Conservation (phyloP, 169 alveolate genomes). For the Plasmodium relictum region DNA sequence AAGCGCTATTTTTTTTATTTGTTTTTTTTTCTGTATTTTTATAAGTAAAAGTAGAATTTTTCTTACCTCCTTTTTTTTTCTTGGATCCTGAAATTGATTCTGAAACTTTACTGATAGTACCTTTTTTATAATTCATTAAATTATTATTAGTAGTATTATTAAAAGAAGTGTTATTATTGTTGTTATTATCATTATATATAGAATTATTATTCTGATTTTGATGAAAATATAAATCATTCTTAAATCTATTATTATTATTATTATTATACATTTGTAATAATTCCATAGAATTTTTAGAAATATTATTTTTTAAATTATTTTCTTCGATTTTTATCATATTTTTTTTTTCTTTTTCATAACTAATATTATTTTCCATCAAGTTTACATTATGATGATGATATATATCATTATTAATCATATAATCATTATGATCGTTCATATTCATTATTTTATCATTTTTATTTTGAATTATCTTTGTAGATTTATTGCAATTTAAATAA, state of each 20-base stretch:
- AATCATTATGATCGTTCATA: background rate
- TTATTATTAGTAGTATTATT: background rate
- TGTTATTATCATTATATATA: slow-evolving; percentile 7
- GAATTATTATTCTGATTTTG: slow-evolving; percentile 7
- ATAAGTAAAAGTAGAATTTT: slow-evolving; percentile 1
- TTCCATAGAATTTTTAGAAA: background rate
- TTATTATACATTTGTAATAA: slow-evolving; percentile 5
- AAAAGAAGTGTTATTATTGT: background rate
- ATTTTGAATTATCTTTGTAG: background rate
- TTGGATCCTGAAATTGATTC: background rate
- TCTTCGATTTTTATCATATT: background rate
- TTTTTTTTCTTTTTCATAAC: slow-evolving; percentile 2
- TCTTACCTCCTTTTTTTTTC: slow-evolving; percentile 47
- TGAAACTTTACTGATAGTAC: background rate
- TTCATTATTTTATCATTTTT: slow-evolving; percentile 1
- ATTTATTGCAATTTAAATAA: slow-evolving; percentile 1
- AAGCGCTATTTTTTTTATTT: slow-evolving; percentile 22
- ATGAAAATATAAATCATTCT: slow-evolving; percentile 7
- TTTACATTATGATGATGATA: background rate
- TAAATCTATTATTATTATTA: background rate
- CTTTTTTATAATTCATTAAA: background rate
- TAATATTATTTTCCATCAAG: background rate
- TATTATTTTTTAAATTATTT: background rate
- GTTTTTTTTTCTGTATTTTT: slow-evolving; percentile 53
- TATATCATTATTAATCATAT: background rate